Base-by-base conservation (phyloP, 495 filamentous ascomycete species). In the Physcia stellaris region DNA sequence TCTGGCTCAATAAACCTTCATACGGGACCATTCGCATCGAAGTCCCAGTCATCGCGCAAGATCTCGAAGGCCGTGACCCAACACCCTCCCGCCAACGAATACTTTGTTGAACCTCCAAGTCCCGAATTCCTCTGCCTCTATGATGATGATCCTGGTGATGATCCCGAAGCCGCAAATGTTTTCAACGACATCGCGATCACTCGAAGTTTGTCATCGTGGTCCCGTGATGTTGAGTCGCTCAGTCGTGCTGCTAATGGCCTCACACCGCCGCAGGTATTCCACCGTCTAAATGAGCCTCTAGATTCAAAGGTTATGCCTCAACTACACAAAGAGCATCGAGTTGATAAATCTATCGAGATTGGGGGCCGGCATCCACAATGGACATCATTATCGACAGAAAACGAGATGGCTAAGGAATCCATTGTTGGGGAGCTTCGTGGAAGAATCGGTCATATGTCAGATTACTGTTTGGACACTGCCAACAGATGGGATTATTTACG, bases 351-450 rank as follows among this genome's bases (percentile, higher is more conserved):
- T 13, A 24, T 62, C 15, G 60, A 73, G 48, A 45, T 62, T 50
- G 50, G 66, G 43, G 52, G 68, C 45, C 49, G 48, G 41, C 42
- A 64, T 65, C 60, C 80, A 34, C 61, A 57, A n/a, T 88, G 79
- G 76, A 80, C 79, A 46, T 74, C 69, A 29, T 63, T 95, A 20
- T 77, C 67, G 13, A 77, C 76, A n/a, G 68, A 75, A 55, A 45
- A 68, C 55, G 43, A 57, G 16, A 71, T 86, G 15, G 66, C 61
- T 4, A 73, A 76, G 43, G 72, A 78, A 24, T 70, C 73, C 4
- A 77, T 79, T 16, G 74, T 98, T 37, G 80, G 87, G 16, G 85
- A 96, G 53, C 68, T 95, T 28, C 86, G 80, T 49, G 90, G 90
- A 29, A 75, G 80, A 49, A 76, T 98, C 30, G 87, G 84, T 1